These are phyloP conservation scores for Lentinula guzmanii DNA, from an alignment of 768 basidiomycete genomes.

Conservation along the genomic window DNA sequence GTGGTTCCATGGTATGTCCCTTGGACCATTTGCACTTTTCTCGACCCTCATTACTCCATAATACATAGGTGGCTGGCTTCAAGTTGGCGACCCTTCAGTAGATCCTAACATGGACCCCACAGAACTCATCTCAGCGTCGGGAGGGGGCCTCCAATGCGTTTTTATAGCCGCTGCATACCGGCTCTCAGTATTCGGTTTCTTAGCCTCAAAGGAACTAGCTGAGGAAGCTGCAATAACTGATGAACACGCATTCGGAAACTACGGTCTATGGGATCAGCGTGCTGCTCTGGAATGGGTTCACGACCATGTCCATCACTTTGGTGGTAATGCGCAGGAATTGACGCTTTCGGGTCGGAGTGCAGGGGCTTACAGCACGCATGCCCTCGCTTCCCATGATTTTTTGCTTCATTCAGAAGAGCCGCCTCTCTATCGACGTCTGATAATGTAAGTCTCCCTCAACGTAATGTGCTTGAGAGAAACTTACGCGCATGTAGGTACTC, in stretches of 20 bases:
- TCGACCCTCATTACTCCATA: not conserved
- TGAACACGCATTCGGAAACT: constrained; percentile 4
- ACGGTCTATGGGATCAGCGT: constrained; percentile 8
- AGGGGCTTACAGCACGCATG: constrained; percentile 7
- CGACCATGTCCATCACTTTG: constrained; percentile 2
- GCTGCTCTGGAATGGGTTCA: constrained; percentile 7
- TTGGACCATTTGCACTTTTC: not conserved
- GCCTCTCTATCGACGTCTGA: constrained; percentile 1
- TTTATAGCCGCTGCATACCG: constrained; percentile 7
- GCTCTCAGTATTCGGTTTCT: constrained; percentile 6
- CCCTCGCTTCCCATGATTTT: constrained; percentile 5
- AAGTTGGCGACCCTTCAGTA: constrained; percentile 7
- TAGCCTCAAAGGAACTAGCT: constrained; percentile 4
- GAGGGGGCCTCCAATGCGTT: constrained; percentile 4
- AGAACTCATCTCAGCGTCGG: constrained; percentile 2
- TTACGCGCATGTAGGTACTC: constrained; percentile 1
- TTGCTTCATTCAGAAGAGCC: not conserved
- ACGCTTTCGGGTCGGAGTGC: constrained; percentile 8
- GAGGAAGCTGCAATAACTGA: not conserved
- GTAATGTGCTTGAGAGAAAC: no score
- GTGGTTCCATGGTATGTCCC: constrained; percentile 7
- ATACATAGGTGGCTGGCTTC: constrained; percentile 4
- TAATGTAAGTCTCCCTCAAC: not conserved
- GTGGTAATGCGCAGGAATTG: constrained; percentile 1
- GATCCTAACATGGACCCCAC: constrained; percentile 7